These are phyloP conservation scores for Rhizopogon roseolus DNA, from an alignment of 768 basidiomycete species.

Conservation along the genomic window DNA sequence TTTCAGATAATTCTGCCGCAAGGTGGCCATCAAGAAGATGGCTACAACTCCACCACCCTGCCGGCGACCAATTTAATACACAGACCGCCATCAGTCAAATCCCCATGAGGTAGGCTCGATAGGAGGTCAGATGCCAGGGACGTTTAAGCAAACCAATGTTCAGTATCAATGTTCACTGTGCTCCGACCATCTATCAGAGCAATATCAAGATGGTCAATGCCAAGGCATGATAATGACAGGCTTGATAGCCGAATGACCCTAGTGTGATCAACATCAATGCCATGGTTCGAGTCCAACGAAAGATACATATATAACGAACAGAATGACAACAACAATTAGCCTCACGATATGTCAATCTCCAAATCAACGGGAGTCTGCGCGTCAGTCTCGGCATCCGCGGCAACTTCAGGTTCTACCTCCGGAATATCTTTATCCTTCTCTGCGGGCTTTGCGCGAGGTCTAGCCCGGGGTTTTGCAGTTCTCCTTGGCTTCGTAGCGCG, in stretches of 20 bases:
- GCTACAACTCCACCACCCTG: too few species aligned
- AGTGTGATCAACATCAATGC: too few species aligned
- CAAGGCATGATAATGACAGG: background rate
- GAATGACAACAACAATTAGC: constrained; percentile 46
- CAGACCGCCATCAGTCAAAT: too few species aligned
- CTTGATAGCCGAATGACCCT: too few species aligned
- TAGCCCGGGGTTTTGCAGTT: constrained; percentile 17
- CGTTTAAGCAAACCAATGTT: too few species aligned
- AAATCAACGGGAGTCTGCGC: constrained; percentile 33
- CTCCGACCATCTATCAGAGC: background rate
- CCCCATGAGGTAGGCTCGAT: too few species aligned
- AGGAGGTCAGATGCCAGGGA: too few species aligned
- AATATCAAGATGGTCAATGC: background rate
- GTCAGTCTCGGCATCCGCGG: constrained; percentile 26
- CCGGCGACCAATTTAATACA: too few species aligned
- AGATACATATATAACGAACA: constrained; percentile 6
- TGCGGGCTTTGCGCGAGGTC: constrained; percentile 12
- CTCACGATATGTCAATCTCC: constrained; percentile 36
- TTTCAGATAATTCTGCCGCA: too few species aligned
- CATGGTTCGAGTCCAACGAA: too few species aligned
- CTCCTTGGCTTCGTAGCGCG: constrained; percentile 30
- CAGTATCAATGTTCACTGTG: background rate
- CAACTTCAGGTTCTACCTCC: constrained; percentile 25
- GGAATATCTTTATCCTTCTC: constrained; percentile 26
- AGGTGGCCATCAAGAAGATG: too few species aligned